These are phyloP conservation scores for Noccaea caerulescens DNA, from an alignment of 345 rosid species.

Conservation along the genomic window DNA sequence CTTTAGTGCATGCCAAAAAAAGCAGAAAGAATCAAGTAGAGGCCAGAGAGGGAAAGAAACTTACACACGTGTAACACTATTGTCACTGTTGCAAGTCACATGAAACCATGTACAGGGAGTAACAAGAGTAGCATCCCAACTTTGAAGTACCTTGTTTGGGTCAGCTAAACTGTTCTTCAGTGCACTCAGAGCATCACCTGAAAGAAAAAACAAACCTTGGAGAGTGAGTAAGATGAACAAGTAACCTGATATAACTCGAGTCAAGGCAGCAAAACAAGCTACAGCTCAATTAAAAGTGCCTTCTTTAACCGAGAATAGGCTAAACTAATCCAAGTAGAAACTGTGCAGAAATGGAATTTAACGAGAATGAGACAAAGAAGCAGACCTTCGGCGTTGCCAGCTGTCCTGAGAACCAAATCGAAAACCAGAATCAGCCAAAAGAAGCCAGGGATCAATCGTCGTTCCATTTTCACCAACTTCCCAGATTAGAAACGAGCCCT, in stretches of 20 bases:
- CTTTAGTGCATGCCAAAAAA: constrained; percentile 12
- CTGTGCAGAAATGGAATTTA: neutral
- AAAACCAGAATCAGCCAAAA: constrained; percentile 54
- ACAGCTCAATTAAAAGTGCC: neutral
- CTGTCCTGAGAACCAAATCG: constrained; percentile 51
- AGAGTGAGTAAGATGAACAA: neutral
- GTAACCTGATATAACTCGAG: neutral
- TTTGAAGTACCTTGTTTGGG: constrained; percentile 84
- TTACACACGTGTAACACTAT: constrained; percentile 89
- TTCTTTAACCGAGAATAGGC: constrained; percentile 1
- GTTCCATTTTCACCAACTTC: constrained; percentile 28
- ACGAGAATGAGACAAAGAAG: constrained; percentile 7
- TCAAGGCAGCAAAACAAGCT: constrained; percentile 7
- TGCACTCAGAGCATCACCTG: constrained; percentile 90
- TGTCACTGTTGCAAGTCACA: constrained; percentile 85
- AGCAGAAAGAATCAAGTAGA: constrained; percentile 24
- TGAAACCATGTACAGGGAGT: constrained; percentile 96
- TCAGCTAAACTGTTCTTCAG: constrained; percentile 65
- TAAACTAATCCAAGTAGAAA: neutral
- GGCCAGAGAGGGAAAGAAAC: constrained; percentile 43
- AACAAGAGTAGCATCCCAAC: constrained; percentile 92
- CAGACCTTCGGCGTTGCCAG: constrained; percentile 78
- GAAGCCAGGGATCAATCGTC: constrained; percentile 47
- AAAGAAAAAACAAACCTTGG: neutral
- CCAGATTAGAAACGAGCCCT: constrained; percentile 35